Conservation (phyloP, 495 filamentous ascomycete genomes). For the Annulohypoxylon stygium region DNA sequence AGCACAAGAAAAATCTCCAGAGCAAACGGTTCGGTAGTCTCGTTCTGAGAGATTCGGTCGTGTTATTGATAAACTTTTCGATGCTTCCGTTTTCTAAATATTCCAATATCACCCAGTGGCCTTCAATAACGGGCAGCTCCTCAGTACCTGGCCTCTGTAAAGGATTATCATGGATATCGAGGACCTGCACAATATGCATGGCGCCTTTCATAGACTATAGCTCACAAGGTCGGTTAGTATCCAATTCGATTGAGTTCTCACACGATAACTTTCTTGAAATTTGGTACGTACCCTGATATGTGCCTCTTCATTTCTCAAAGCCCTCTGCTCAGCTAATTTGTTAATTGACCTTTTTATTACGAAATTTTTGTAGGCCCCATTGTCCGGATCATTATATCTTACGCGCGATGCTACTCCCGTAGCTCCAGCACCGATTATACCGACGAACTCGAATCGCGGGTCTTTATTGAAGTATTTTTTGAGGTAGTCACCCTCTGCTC, state of each 20-base stretch:
- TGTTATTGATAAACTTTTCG: constrained; percentile 2
- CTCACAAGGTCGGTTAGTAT: neutral
- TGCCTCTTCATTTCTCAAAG: neutral
- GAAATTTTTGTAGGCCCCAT: neutral
- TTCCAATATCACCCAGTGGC: constrained; percentile 21
- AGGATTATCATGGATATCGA: neutral
- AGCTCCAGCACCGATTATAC: neutral
- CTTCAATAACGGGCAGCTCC: neutral
- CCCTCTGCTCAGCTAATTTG: neutral
- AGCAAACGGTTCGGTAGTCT: constrained; percentile 32
- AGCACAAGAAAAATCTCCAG: constrained; percentile 38
- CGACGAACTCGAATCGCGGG: neutral
- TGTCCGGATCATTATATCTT: neutral
- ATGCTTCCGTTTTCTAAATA: constrained; percentile 11
- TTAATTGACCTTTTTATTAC: constrained; percentile 1
- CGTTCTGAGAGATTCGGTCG: neutral
- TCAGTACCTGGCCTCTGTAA: neutral
- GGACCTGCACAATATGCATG: constrained; percentile 2
- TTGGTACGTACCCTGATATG: neutral
- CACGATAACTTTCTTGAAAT: neutral
- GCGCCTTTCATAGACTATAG: neutral
- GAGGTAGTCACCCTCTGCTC: neutral
- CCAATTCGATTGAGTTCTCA: neutral
- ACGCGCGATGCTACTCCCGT: neutral
- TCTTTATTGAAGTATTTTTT: neutral